Conservation (phyloP, 2,329 filamentous ascomycete species). For the Xylariaceae sp. region DNA sequence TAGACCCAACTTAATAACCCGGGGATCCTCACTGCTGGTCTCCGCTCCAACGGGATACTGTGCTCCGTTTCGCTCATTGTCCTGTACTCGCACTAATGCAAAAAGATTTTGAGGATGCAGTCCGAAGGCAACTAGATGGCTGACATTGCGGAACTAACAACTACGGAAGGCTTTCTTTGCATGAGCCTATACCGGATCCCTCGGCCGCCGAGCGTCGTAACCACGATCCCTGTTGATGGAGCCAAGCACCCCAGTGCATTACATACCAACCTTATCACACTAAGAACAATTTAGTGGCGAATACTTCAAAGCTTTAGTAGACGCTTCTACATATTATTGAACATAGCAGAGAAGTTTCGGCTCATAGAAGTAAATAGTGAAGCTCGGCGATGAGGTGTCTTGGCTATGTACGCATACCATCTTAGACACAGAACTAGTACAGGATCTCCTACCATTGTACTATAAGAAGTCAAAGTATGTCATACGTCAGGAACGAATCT, state of each 20-base stretch:
- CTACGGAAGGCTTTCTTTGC: not conserved
- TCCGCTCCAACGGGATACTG: slow-evolving; percentile 31
- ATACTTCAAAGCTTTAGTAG: too few relatives aligned
- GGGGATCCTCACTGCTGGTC: slow-evolving; percentile 33
- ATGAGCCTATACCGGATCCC: slow-evolving; percentile 23
- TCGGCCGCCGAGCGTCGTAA: slow-evolving; percentile 28
- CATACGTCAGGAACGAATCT: too few relatives aligned
- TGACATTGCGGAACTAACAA: not conserved
- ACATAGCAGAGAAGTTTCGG: too few relatives aligned
- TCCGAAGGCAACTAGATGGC: not conserved
- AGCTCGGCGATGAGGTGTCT: too few relatives aligned
- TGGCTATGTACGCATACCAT: too few relatives aligned
- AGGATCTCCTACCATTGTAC: too few relatives aligned
- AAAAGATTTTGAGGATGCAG: not conserved
- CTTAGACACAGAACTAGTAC: too few relatives aligned
- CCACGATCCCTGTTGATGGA: not conserved
- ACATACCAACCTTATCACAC: too few relatives aligned
- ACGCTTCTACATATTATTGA: too few relatives aligned
- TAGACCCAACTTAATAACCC: not conserved
- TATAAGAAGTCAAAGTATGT: too few relatives aligned
- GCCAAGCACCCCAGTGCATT: not conserved
- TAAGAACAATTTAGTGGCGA: slow-evolving; percentile 20
- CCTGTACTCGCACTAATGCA: not conserved
- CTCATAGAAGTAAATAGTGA: too few relatives aligned
- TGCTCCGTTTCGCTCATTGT: slow-evolving; percentile 32